Evolutionary conservation across 331 rosid species (phyloP), one percentile per base, ranked within the genome.

Genomic region (Phaseolus coccineus): DNA sequence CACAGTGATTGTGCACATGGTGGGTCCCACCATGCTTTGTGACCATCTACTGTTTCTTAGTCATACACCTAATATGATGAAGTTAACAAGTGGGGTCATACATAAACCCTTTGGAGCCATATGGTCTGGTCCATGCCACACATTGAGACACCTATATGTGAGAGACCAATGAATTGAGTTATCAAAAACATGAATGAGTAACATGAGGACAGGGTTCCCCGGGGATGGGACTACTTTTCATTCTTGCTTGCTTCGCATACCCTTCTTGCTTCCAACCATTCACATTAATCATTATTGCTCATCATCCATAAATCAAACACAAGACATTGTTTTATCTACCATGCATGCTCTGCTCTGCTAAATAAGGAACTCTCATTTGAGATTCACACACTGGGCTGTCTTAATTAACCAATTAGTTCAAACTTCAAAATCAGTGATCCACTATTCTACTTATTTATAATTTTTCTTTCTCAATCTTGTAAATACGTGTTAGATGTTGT

Each of bases 21-120:
- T 86, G 83, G 89, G 89, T 59, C 87, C 65, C 52, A 39, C 53
- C 7, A 71, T 82, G 84, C 80, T 42, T 79, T 79, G 74, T 76
- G 83, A 72, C 25, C 46, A 47, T 71, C 79, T 77, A 68, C 39
- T 59, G 48, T 77, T 68, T 77, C 74, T 50, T 68, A 59, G 73
- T 77, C 80, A 65, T 37, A 19, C 85, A 63, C 72, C 64, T 57
- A 28, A 53, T 37, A 37, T 53, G 11, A 81, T 22, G 19, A 51
- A 52, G 19, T 30, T 53, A 72, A 78, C 77, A 76, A 70, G 71
- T 76, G 66, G 78, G 79, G 76, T 59, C 86, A 30, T 53, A 12
- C 47, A 47, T 50, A 47, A 66, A 63, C 51, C 77, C 61, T 56
- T 35, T 80, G 76, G 50, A 76, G 61, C 77, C 79, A 76, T 69